Evolutionary conservation across 2,329 filamentous ascomycete genomes (phyloP).

Genomic region (Ploettnerulaceae sp.): DNA sequence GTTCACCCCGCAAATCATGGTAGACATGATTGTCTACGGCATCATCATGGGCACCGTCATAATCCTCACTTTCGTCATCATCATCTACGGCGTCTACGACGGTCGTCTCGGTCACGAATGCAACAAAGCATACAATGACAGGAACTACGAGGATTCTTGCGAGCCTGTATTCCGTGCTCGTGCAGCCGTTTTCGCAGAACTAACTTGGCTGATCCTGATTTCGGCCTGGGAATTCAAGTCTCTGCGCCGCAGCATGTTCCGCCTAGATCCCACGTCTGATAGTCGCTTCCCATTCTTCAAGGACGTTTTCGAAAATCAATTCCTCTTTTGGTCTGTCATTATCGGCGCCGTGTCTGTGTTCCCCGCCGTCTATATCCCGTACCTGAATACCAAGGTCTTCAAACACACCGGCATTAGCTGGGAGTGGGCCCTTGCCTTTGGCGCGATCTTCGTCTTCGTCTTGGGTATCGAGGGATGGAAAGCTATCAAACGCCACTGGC

Average conservation of each 20-base stretch:
- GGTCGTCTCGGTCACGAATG: constrained; percentile 50
- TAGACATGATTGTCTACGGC: constrained; percentile 80
- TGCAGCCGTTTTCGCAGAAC: constrained; percentile 50
- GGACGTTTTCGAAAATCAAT: constrained; percentile 52
- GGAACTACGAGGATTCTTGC: constrained; percentile 43
- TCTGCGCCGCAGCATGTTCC: constrained; percentile 51
- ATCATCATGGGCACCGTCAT: constrained; percentile 46
- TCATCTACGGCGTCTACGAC: constrained; percentile 46
- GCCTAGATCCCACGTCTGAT: constrained; percentile 43
- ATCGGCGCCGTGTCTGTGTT: constrained; percentile 50
- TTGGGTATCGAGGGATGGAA: constrained; percentile 58
- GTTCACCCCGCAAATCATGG: constrained; percentile 71
- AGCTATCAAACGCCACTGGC: constrained; percentile 47
- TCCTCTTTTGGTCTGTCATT: constrained; percentile 53
- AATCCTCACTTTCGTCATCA: constrained; percentile 46
- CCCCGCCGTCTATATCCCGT: constrained; percentile 59
- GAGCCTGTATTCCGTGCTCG: constrained; percentile 50
- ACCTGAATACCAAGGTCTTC: constrained; percentile 58
- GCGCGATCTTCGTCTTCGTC: constrained; percentile 54
- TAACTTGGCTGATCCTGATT: constrained; percentile 53
- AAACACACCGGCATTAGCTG: constrained; percentile 57
- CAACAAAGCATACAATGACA: constrained; percentile 50
- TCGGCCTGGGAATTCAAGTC: constrained; percentile 57
- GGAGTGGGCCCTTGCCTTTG: constrained; percentile 60
- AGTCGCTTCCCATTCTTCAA: constrained; percentile 37